Conservation (phyloP, 1,284 basidiomycete species). For the Sporisorium reilianum region DNA sequence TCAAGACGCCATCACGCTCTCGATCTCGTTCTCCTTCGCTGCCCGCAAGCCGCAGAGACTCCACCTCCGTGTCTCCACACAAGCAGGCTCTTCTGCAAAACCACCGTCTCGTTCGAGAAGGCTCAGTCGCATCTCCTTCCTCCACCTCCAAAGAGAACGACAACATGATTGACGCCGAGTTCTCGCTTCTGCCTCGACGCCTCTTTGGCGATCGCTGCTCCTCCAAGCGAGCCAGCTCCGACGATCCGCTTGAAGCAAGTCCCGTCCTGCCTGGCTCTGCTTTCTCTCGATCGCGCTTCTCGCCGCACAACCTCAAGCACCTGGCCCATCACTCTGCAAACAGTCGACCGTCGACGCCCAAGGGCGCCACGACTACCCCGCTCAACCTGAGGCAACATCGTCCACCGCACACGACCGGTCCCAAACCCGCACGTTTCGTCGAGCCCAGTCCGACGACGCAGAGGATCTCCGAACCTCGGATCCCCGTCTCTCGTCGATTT, state of each 20-base stretch:
- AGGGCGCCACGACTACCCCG: constrained; percentile 30
- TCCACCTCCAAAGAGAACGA: constrained; percentile 11
- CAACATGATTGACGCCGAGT: constrained; percentile 21
- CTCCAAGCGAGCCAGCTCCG: constrained; percentile 3
- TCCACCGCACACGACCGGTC: constrained; percentile 38
- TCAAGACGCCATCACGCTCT: constrained; percentile 43
- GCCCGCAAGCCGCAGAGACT: constrained; percentile 28
- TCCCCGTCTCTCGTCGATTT: constrained; percentile 3
- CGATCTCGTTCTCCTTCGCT: constrained; percentile 42
- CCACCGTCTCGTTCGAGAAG: constrained; percentile 41
- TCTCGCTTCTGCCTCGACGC: constrained; percentile 18
- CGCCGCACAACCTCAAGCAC: constrained; percentile 37
- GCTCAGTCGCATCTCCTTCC: constrained; percentile 30
- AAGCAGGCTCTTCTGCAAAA: constrained; percentile 45
- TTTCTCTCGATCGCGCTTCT: constrained; percentile 25
- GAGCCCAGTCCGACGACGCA: constrained; percentile 45
- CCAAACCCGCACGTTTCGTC: constrained; percentile 29
- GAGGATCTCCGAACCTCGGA: constrained; percentile 28
- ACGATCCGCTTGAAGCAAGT: constrained; percentile 29
- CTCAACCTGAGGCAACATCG: constrained; percentile 36
- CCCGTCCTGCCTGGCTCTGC: constrained; percentile 11
- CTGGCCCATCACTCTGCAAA: constrained; percentile 28
- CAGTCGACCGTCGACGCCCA: constrained; percentile 28
- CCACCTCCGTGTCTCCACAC: constrained; percentile 43
- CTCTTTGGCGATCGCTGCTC: constrained; percentile 23